Conservation (phyloP, 495 filamentous ascomycete species). For the Thermothielavioides terrestris region DNA sequence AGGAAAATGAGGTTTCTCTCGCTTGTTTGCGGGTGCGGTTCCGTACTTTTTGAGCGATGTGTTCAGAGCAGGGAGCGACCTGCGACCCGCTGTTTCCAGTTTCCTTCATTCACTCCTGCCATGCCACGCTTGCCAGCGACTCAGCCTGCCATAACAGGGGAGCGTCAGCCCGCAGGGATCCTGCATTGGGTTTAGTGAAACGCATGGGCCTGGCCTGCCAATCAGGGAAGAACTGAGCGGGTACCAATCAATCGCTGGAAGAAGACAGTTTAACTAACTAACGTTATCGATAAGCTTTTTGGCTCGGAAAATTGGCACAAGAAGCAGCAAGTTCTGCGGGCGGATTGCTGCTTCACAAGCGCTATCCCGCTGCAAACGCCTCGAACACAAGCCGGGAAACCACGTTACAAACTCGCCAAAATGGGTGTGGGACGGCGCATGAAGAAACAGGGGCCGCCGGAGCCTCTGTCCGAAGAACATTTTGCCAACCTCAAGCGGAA, state of each 20-base stretch:
- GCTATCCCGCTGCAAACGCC: neutral
- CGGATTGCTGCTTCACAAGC: neutral
- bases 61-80: constrained; percentile 17
- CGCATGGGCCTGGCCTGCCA: neutral
- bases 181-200: constrained; percentile 5
- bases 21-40: constrained; percentile 5
- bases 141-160: too few relatives aligned
- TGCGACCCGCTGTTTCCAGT: constrained; percentile 8
- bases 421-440: constrained; percentile 91
- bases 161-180: constrained; percentile 14
- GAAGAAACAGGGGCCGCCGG: constrained; percentile 88
- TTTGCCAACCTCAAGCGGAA: constrained; percentile 71
- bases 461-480: constrained; percentile 70
- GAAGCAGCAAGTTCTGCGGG: constrained; percentile 14
- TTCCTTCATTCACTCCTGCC: neutral
- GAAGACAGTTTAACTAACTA: too few relatives aligned
- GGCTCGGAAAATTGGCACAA: constrained; percentile 20
- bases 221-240: constrained; percentile 1
- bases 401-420: constrained; percentile 22
- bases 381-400: neutral
- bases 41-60: constrained; percentile 26
- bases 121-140: constrained; percentile 6
- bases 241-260: neutral
- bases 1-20: constrained; percentile 4
- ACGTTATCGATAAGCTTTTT: constrained; percentile 28